A percentile compares a stretch with the other conserved stretches of the same genome.
These are phyloP conservation scores for Pseudocercospora fuligena DNA, from an alignment of 2,329 filamentous ascomycete genomes.

Conservation along the genomic window DNA sequence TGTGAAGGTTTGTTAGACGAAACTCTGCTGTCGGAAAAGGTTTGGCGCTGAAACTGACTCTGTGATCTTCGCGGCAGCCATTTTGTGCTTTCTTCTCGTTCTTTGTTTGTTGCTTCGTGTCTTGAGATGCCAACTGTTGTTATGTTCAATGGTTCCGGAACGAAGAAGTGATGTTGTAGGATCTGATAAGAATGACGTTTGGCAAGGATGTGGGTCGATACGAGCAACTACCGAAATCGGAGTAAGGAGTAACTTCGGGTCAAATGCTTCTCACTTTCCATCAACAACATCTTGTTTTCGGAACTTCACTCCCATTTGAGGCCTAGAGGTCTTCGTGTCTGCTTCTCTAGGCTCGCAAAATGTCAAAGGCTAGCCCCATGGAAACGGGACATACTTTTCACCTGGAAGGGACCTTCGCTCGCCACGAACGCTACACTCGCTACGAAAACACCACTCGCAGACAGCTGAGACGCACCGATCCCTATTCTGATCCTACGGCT, in stretches of 20 bases:
- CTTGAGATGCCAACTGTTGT: neutral
- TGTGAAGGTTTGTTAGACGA: conserved; percentile 5
- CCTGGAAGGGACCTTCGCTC: too few relatives aligned
- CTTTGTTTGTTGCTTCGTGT: neutral
- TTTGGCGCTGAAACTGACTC: neutral
- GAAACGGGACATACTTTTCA: too few relatives aligned
- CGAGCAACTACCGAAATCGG: neutral
- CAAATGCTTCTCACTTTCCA: neutral
- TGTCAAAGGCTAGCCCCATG: too few relatives aligned
- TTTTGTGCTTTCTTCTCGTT: neutral
- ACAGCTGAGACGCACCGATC: too few relatives aligned
- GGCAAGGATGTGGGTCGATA: neutral
- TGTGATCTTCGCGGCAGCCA: neutral
- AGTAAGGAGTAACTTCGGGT: neutral
- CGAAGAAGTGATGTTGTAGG: neutral
- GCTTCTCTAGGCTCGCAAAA: too few relatives aligned
- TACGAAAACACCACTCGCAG: too few relatives aligned
- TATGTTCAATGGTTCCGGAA: neutral
- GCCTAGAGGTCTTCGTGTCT: too few relatives aligned
- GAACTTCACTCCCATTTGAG: too few relatives aligned
- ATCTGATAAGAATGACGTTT: neutral
- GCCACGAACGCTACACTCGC: too few relatives aligned
- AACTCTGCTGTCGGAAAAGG: neutral
- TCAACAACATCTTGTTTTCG: too few relatives aligned
- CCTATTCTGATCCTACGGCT: too few relatives aligned